Percentiles rank a stretch among this genome's conserved stretches.
Conservation (phyloP, 768 basidiomycete species). For the Boletus reticuloceps region DNA sequence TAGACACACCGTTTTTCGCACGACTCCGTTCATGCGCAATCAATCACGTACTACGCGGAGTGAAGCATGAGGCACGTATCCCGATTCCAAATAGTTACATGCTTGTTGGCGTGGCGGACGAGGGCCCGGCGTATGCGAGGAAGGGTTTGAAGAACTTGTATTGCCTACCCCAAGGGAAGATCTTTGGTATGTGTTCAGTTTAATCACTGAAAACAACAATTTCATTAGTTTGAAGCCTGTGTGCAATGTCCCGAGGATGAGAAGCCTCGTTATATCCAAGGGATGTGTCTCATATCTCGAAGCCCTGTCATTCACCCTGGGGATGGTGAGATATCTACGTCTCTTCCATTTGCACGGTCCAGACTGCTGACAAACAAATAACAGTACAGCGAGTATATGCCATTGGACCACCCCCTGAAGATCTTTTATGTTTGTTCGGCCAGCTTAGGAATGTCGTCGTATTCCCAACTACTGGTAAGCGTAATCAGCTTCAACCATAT, state of each 20-base stretch:
- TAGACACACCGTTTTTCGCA: conserved; percentile 57
- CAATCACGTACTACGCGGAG: conserved; percentile 62
- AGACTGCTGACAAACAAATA: conserved; percentile 3
- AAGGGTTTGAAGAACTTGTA: conserved; percentile 54
- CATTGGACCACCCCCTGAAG: conserved; percentile 65
- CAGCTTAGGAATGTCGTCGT: conserved; percentile 70
- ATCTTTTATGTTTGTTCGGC: conserved; percentile 40
- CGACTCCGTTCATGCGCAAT: conserved; percentile 59
- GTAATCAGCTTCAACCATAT: neutral
- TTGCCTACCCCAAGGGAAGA: conserved; percentile 51
- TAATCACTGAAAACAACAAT: neutral
- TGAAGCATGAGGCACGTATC: conserved; percentile 77
- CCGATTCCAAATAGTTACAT: conserved; percentile 64
- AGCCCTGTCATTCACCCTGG: conserved; percentile 78
- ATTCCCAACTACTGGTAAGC: conserved; percentile 57
- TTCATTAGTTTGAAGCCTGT: conserved; percentile 43
- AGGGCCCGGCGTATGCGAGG: conserved; percentile 61
- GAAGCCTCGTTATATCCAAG: conserved; percentile 55
- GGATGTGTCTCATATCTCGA: conserved; percentile 60
- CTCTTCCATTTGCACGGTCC: neutral
- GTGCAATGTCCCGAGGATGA: conserved; percentile 50
- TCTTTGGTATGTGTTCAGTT: conserved; percentile 53
- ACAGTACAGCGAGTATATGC: conserved; percentile 69
- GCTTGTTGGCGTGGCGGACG: conserved; percentile 81
- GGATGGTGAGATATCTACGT: conserved; percentile 47